Percentiles rank a stretch among this genome's conserved stretches.
phyloP scores from a whole-genome alignment of 768 basidiomycete genomes.

The Mycena kentingensis region DNA sequence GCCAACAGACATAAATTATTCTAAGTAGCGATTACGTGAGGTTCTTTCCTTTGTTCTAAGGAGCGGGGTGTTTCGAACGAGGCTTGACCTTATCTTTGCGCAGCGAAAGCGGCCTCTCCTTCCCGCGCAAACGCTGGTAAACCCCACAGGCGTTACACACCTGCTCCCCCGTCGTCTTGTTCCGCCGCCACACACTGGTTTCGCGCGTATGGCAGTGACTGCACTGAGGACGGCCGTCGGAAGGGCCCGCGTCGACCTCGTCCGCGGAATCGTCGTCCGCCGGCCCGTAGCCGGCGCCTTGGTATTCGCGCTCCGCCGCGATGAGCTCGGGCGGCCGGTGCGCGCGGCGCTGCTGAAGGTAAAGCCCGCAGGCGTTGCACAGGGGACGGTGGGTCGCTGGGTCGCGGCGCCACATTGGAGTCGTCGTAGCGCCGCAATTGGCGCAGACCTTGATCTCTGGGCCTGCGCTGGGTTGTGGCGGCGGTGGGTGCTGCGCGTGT shows the following conservation, averaged over 20 bases:
- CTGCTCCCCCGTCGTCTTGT: conserved; percentile 6
- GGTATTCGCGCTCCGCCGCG: conserved; percentile 6
- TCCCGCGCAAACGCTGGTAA: conserved; percentile 9
- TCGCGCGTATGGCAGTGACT: conserved; percentile 10
- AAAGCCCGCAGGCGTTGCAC: conserved; percentile 18
- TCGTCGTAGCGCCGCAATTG: conserved; percentile 7
- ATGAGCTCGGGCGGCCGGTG: conserved; percentile 10
- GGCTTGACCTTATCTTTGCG: neutral
- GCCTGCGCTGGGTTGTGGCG: neutral
- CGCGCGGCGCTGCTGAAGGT: conserved; percentile 7
- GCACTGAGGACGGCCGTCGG: conserved; percentile 2
- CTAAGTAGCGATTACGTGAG: too few species aligned
- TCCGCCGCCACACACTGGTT: conserved; percentile 9
- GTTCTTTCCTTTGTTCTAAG: too few species aligned
- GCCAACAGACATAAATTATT: too few species aligned
- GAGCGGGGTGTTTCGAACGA: conserved; percentile 3
- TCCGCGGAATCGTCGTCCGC: neutral
- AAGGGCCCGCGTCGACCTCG: neutral
- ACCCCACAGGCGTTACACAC: conserved; percentile 15
- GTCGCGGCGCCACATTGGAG: conserved; percentile 15
- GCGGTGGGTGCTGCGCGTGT: neutral
- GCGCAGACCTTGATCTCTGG: conserved; percentile 3
- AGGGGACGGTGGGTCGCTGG: conserved; percentile 10
- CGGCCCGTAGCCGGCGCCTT: too few species aligned
- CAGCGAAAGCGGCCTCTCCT: conserved; percentile 3